Conservation (phyloP, 106 monocot genomes). For the Hemerocallis citrina region DNA sequence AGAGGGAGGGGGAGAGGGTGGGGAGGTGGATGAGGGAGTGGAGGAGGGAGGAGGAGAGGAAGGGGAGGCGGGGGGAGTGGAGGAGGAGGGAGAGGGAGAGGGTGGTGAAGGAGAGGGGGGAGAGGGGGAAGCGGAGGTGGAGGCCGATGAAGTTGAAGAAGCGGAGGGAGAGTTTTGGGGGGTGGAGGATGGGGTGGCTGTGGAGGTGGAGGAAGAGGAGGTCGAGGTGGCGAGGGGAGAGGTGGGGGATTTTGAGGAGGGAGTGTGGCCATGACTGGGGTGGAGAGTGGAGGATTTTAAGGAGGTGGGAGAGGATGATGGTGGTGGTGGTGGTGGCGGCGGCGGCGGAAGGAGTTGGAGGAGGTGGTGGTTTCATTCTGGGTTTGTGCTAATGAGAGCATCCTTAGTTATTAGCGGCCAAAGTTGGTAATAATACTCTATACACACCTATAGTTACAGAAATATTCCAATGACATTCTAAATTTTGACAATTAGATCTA, state of each 20-base stretch:
- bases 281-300: constrained; percentile 41
- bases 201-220: constrained; percentile 39
- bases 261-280: constrained; percentile 47
- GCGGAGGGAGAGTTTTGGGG: constrained; percentile 44
- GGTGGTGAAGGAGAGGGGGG: constrained; percentile 47
- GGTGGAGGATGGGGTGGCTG: constrained; percentile 1
- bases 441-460: no score
- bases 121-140: constrained; percentile 47
- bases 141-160: constrained; percentile 75
- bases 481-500: no score
- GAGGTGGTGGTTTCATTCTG: not conserved
- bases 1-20: constrained; percentile 10
- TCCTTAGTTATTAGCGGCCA: no score
- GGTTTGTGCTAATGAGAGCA: no score
- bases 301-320: constrained; percentile 36
- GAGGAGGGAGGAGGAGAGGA: constrained; percentile 48
- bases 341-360: constrained; percentile 3
- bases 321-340: constrained; percentile 6
- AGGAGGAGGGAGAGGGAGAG: constrained; percentile 44
- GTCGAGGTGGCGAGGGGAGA: constrained; percentile 56
- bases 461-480: no score
- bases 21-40: constrained; percentile 35
- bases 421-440: no score
- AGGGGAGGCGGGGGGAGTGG: constrained; percentile 48
- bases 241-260: constrained; percentile 45